Evolutionary conservation across 2,329 filamentous ascomycete species (phyloP), one percentile per base, ranked within the genome.

Genomic region (Talaromyces sp.): DNA sequence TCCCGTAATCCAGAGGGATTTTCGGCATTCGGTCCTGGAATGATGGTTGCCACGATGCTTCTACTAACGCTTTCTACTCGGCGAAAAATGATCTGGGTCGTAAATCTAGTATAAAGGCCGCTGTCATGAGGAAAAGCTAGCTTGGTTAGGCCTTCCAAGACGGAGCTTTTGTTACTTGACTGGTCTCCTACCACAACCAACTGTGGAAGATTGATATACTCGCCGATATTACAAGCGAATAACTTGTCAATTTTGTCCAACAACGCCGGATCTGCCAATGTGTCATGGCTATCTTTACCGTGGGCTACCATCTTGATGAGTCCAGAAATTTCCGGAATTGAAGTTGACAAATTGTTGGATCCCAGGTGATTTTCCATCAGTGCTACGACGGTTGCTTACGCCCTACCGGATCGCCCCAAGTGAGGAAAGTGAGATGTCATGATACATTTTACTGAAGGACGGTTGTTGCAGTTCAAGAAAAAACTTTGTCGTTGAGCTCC

Each of bases 131-230:
- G 85, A 54, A 88, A 88, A 0, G 79, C 78, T 1, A 89, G 81
- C 12, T 81, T 79, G 0, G 85, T 84, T 52, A 88, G 83, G 0
- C 85, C 86, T 63, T 88, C 83, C 0, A 88, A 78, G 0, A 88
- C 83, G 0, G 84, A 87, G n/a, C 81, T 85, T 67, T 88, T 88
- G 2, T 85, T 85, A 0, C 81, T 80, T 0, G 81, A 85, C 59
- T 85, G 83, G 58, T 85, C 81, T 4, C 86, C 85, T 31, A 83
- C 82, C 2, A 87, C 83, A 2, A 87, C 79, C 41, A 85, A 76
- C 64, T 84, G 80, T 2, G 83, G 82, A 0, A 83, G 71, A 48
- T 80, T 70, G 29, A 83, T 74, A 12, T 81, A 75, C 1, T 69
- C 77, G 12, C 72, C 77, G 2, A 81, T 74, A 1, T 72, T 72